phyloP scores from a whole-genome alignment of 108 stramenopile species.

The Stephanodiscus triporus region DNA sequence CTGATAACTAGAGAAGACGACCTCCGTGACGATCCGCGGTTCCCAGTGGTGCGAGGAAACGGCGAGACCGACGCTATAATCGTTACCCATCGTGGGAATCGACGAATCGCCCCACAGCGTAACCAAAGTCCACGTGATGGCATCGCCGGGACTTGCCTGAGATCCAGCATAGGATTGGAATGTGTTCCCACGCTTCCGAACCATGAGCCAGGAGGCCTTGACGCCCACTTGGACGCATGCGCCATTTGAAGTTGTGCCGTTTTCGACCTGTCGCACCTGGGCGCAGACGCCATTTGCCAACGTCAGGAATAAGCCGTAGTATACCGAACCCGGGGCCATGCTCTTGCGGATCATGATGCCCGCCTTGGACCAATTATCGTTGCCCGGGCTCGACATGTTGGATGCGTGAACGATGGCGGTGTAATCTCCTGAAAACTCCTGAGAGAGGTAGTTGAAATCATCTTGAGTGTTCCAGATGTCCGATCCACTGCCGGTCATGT shows the following conservation, averaged over 20 bases:
- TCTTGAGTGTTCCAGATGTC: conserved; percentile 30
- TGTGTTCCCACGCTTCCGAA: background rate
- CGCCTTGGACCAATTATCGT: conserved; percentile 23
- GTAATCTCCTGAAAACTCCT: conserved; percentile 17
- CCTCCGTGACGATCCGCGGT: too few species aligned
- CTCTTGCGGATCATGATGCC: conserved; percentile 37
- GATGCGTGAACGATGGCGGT: conserved; percentile 15
- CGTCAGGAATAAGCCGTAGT: conserved; percentile 8
- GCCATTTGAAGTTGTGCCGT: background rate
- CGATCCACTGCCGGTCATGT: conserved; percentile 27
- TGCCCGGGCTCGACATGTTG: background rate
- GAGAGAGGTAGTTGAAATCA: conserved; percentile 31
- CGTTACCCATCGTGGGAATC: conserved; percentile 13
- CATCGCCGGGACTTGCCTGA: background rate
- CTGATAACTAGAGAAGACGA: too few species aligned
- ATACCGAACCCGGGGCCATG: background rate
- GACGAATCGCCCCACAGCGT: background rate
- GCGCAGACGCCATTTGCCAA: background rate
- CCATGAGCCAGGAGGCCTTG: conserved; percentile 15
- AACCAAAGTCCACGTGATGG: background rate
- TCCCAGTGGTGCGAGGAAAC: conserved; percentile 15
- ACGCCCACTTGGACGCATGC: background rate
- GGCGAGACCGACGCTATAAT: conserved; percentile 30
- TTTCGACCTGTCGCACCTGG: background rate
- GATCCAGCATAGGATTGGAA: background rate